Base-by-base conservation (phyloP, 768 basidiomycete species). In the Termitomyces sp. region DNA sequence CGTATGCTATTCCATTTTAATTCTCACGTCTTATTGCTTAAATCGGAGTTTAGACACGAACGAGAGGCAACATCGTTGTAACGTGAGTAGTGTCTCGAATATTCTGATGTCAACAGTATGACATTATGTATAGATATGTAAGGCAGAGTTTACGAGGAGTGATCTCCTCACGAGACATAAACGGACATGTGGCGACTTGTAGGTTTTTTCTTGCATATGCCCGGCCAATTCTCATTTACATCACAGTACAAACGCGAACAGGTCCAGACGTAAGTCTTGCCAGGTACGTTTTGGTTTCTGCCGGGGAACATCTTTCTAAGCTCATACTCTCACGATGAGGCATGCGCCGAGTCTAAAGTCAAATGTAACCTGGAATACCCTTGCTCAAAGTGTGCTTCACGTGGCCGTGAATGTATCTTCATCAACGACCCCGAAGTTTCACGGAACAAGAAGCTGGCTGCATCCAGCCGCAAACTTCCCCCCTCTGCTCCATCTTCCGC, bases 311-410 rank as follows among this genome's bases (percentile, higher is more conserved):
- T 59, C 39, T 47, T 50, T 34, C 7, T 39, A 13, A 36, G 20
- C 50, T 62, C 20, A 65, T 31, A 22, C 16, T 42, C 34, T 45
- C 57, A 4, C 44, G 18, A 41, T 53, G 47, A 82, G 73, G 82
- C 85, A 20, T 89, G 88, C 68, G 87, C 86, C 3, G 84, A 86
- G 63, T 87, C 86, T n/a, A 89, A 89, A 72, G 81, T 88, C 15
- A 88, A 87, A 72, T 89, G 88, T 69, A 83, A 88, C 68, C 73
- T 87, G 6, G 79, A 84, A 62, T 80, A 76, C 58, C 88, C 88
- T 18, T 89, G 88, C 68, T 80, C 84, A 18, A 85, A 86, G 68
- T 89, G 88, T 68, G 72, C 75, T 42, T 72, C 82, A 50, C 79
- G 86, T 59, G 84, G 84, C 52, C 78, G 84, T 59, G 81, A 85